A percentile compares a stretch with the other conserved stretches of the same genome.
These are phyloP conservation scores for Bimuria novae-zelandiae DNA, from an alignment of 2,329 filamentous ascomycete species.

Conservation along the genomic window DNA sequence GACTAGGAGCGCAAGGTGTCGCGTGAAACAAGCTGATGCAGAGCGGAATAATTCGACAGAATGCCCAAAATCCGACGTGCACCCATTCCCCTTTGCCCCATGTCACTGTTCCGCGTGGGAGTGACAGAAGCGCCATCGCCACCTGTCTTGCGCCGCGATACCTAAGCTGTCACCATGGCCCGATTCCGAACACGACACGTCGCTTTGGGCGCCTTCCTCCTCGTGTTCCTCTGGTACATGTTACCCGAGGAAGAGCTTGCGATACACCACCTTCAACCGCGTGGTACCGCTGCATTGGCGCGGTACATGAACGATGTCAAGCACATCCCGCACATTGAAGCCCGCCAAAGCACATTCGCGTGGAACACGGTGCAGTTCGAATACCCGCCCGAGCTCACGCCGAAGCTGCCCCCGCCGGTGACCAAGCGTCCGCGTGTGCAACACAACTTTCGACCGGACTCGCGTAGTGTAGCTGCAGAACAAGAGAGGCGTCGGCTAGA, in stretches of 20 bases:
- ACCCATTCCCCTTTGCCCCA: background rate
- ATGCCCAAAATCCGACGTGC: no score
- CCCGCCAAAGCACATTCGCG: slow-evolving; percentile 35
- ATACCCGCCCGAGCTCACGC: slow-evolving; percentile 33
- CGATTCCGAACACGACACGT: slow-evolving; percentile 37
- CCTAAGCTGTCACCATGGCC: slow-evolving; percentile 25
- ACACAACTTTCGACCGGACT: slow-evolving; percentile 28
- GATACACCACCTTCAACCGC: slow-evolving; percentile 9
- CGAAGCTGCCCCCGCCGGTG: slow-evolving; percentile 32
- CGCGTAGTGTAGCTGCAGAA: slow-evolving; percentile 18
- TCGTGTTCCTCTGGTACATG: slow-evolving; percentile 35
- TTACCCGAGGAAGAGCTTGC: slow-evolving; percentile 23
- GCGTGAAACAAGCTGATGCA: no score
- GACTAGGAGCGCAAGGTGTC: background rate
- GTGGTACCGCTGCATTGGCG: slow-evolving; percentile 29
- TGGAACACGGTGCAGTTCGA: slow-evolving; percentile 38
- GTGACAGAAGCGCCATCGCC: background rate
- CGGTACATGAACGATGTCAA: slow-evolving; percentile 39
- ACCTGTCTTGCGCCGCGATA: slow-evolving; percentile 5
- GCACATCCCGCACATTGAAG: slow-evolving; percentile 26
- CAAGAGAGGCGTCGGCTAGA: slow-evolving; percentile 32
- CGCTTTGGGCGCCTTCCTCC: slow-evolving; percentile 27
- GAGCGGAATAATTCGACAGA: no score
- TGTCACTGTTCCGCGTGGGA: background rate
- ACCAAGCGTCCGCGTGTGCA: slow-evolving; percentile 42